Base-by-base conservation (phyloP, 257 asterid genomes). In the Catharanthus roseus region DNA sequence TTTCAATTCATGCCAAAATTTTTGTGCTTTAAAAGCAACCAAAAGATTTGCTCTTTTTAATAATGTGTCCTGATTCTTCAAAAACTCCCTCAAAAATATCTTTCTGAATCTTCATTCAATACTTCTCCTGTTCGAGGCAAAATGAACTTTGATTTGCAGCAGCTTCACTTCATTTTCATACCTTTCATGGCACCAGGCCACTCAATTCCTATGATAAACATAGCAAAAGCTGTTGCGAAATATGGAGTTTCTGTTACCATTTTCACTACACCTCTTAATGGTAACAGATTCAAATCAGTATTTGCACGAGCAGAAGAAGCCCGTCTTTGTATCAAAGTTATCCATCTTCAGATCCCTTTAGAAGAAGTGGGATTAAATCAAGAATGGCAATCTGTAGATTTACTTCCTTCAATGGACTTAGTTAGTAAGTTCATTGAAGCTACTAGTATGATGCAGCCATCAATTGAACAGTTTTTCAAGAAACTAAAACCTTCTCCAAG, bases 131-230 rank as follows among this genome's bases (percentile, higher is more conserved):
- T 2, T 7, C 3, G 7, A 7, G 3, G 12, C 33, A 42, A 42
- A 51, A 11, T n/a, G 67, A 71, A 63, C 26, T 13, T 41, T 8
- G 33, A 44, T 63, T 65, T 50, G 10, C 34, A 53, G 41, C 13
- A 53, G 55, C 81, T 65, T 67, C 89, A 82, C 77, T 77, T 85
- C 55, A 39, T 79, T 62, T 19, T 85, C 54, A 68, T 83, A 72
- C 88, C 88, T 6, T 47, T 83, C 56, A 67, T 83, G 80, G 86
- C 86, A 12, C 90, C 81, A 6, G 90, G 90, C 47, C 90, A 83
- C 77, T 77, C 75, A 72, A 86, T 72, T 54, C 88, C 90, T 42
- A 75, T 86, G 78, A 72, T 81, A 29, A 85, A 83, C 82, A 81
- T 79, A 23, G 90, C 90, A 63, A 75, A 73, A 29, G 23, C 79